phyloP scores from a whole-genome alignment of 768 basidiomycete genomes.

The Xanthoconium stramineum region DNA sequence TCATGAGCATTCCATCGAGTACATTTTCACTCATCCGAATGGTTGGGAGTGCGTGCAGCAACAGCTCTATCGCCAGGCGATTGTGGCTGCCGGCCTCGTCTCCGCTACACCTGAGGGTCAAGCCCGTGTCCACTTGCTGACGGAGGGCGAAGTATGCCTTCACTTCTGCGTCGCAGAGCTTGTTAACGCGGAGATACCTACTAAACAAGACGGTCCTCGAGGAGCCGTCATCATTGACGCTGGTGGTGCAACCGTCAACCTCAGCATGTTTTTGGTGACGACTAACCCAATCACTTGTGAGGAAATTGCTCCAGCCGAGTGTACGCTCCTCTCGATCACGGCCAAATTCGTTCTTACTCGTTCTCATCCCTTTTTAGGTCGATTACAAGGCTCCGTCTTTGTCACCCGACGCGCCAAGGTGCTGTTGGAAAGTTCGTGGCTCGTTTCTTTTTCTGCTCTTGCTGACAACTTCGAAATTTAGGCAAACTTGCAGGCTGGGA shows the following conservation, averaged over 20 bases:
- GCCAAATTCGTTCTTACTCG: neutral
- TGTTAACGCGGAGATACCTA: neutral
- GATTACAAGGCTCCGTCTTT: too few species aligned
- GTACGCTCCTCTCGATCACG: too few species aligned
- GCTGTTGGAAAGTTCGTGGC: too few species aligned
- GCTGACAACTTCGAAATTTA: neutral
- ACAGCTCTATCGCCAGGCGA: neutral
- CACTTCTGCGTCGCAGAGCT: too few species aligned
- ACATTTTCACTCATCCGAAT: constrained; percentile 12
- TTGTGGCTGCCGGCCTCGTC: neutral
- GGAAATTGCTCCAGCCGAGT: too few species aligned
- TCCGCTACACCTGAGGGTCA: neutral
- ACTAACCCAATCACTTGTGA: neutral
- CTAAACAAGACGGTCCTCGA: neutral
- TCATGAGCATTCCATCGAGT: too few species aligned
- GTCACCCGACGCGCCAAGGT: too few species aligned
- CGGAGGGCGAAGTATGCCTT: too few species aligned
- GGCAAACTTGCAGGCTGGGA: neutral
- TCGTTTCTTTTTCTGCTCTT: too few species aligned
- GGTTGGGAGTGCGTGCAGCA: constrained; percentile 29
- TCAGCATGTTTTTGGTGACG: neutral
- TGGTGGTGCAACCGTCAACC: too few species aligned
- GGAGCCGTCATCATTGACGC: neutral
- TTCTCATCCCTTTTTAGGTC: neutral
- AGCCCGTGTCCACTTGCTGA: too few species aligned